Base-by-base conservation (phyloP, 805 yeast species). In the Lachancea mirantina region DNA sequence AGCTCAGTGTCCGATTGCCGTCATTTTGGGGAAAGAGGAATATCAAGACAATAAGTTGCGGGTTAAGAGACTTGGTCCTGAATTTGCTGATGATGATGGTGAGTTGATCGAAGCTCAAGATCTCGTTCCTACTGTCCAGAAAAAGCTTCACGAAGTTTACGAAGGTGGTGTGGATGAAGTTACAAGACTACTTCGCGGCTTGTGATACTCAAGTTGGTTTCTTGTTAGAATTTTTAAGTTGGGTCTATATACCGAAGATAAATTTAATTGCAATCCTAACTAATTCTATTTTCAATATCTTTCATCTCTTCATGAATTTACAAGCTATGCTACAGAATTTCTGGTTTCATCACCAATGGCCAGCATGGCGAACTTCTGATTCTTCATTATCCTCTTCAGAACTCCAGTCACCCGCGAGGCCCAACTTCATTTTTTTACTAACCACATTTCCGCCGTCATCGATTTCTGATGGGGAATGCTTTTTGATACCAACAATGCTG, bases 1-100 rank as follows among this genome's bases (percentile, higher is more conserved):
- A 62, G 67, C 85, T 2, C 97, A 96, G 15, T 84, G 94, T 49
- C 79, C 87, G 38, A 49, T 87, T 27, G 95, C 92, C 8, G 95
- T 92, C 26, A 92, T 92, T 45, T 67, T 92, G 36, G 98, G 98
- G 49, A 94, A 89, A 58, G 96, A 92, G 58, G 98, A 92, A 62
- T 87, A 63, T 50, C 47, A 57, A 18, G 76, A 73, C 43, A 95
- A 95, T 14, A 71, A 79, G 40, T 68, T 88, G 39, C 78, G 95
- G 65, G 78, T 92, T 40, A 92, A 92, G 68, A 70, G 76, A 41
- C 72, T 92, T 41, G 95, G 96, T 34, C 84, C 84, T 49, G 95
- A 92, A 47, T 88, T 81, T 47, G 73, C 76, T 28, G 78, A 84
- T 43, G 88, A 81, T 54, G 94, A 87, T 50, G 98, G 98, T 42